These are phyloP conservation scores for Daedalea quercina DNA, from an alignment of 768 basidiomycete species.

Conservation along the genomic window DNA sequence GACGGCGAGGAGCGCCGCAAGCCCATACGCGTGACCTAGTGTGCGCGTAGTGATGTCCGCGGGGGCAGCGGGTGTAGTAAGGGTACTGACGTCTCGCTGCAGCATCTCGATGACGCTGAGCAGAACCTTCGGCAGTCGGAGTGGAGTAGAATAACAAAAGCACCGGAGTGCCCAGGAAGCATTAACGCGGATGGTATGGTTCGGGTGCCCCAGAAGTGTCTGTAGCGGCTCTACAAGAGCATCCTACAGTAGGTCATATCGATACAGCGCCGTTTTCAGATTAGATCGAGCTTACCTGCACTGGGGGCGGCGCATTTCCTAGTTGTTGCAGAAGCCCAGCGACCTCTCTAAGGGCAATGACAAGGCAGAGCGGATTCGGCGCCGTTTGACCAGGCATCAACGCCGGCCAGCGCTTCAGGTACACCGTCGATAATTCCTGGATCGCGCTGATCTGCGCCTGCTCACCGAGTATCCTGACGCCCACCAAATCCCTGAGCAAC, in stretches of 20 bases:
- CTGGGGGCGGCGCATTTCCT: slow-evolving; percentile 85
- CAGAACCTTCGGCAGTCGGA: slow-evolving; percentile 76
- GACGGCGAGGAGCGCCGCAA: slow-evolving; percentile 80
- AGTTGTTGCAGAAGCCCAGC: slow-evolving; percentile 82
- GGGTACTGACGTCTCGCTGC: slow-evolving; percentile 71
- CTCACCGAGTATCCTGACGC: slow-evolving; percentile 84
- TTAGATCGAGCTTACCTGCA: slow-evolving; percentile 47
- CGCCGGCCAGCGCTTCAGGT: slow-evolving; percentile 88
- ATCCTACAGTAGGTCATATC: slow-evolving; percentile 34
- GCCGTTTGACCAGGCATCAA: slow-evolving; percentile 81
- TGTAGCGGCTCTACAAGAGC: slow-evolving; percentile 80
- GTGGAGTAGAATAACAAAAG: slow-evolving; percentile 87
- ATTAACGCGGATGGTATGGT: slow-evolving; percentile 78
- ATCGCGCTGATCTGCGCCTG: slow-evolving; percentile 91
- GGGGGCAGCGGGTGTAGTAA: slow-evolving; percentile 66
- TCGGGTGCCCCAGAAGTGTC: slow-evolving; percentile 81
- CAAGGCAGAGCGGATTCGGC: slow-evolving; percentile 60
- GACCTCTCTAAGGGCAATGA: slow-evolving; percentile 75
- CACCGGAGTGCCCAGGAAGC: slow-evolving; percentile 85
- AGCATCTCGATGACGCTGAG: slow-evolving; percentile 73
- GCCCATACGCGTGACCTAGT: slow-evolving; percentile 84
- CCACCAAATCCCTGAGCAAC: slow-evolving; percentile 80
- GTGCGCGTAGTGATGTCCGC: slow-evolving; percentile 66
- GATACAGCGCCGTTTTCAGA: not conserved
- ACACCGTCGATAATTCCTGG: slow-evolving; percentile 74